A percentile compares a stretch with the other conserved stretches of the same genome.
phyloP scores from a whole-genome alignment of 148 eudicot species.

The Camellia lanceoleosa region DNA sequence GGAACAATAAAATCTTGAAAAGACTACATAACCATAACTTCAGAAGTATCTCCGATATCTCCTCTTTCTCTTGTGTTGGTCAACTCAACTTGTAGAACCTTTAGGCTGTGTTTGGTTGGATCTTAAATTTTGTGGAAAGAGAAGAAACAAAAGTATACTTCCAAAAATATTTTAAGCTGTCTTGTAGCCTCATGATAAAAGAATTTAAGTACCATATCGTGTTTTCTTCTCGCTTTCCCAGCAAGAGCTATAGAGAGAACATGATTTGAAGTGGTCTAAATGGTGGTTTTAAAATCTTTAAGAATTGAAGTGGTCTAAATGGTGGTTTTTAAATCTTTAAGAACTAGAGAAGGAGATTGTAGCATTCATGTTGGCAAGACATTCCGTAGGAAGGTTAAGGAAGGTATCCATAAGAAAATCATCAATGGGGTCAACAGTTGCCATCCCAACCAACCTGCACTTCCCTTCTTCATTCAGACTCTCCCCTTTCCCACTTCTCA shows the following conservation, averaged over 20 bases:
- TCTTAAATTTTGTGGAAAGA: too few species aligned
- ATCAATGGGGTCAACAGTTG: constrained; percentile 58
- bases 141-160: too few species aligned
- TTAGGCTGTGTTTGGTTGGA: background rate
- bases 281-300: background rate
- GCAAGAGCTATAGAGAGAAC: too few species aligned
- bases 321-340: background rate
- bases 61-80: background rate
- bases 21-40: background rate
- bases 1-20: background rate
- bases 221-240: too few species aligned
- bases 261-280: background rate
- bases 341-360: constrained; percentile 39
- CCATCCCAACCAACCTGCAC: constrained; percentile 81
- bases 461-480: constrained; percentile 54
- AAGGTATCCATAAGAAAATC: constrained; percentile 69
- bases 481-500: constrained; percentile 65
- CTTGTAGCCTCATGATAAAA: too few species aligned
- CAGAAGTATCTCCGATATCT: background rate
- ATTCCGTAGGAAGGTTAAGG: constrained; percentile 87
- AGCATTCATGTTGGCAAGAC: constrained; percentile 71
- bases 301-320: background rate
- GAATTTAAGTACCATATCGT: too few species aligned
- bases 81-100: background rate
- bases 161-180: too few species aligned